Evolutionary conservation across 768 basidiomycete genomes (phyloP).

Genomic region (Inosperma sp.): DNA sequence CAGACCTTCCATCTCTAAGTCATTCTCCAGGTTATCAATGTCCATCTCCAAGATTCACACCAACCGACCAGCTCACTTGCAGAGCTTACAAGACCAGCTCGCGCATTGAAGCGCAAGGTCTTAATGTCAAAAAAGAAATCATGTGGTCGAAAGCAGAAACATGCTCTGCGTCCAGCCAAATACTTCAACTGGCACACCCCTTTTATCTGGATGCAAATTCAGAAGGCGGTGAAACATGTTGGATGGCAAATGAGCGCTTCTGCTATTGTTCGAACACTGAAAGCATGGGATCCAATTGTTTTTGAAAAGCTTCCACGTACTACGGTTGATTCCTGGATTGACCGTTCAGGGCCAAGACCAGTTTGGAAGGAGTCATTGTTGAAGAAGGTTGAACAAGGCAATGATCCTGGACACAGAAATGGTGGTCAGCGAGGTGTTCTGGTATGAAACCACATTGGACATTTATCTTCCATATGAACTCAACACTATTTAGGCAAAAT

Average conservation of each 20-base stretch:
- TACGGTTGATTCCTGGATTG: constrained; percentile 12
- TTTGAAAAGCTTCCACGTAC: constrained; percentile 3
- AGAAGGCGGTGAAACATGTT: not conserved
- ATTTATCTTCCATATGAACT: not conserved
- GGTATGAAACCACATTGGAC: not conserved
- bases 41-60: not conserved
- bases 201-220: not conserved
- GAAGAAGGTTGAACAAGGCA: not conserved
- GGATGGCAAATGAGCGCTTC: not conserved
- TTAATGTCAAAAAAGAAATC: too few species aligned
- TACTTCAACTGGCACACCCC: too few species aligned
- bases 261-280: not conserved
- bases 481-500: not conserved
- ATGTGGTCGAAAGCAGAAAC: too few species aligned
- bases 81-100: not conserved
- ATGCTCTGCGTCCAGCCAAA: too few species aligned
- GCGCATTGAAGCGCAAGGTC: not conserved
- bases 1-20: not conserved
- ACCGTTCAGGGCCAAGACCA: not conserved
- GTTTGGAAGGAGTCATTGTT: not conserved
- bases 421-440: constrained; percentile 11
- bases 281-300: not conserved
- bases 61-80: not conserved
- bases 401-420: constrained; percentile 10
- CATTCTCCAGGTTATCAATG: not conserved